Evolutionary conservation across 2,329 filamentous ascomycete genomes (phyloP).

Genomic region (Epichloe coenophiala): DNA sequence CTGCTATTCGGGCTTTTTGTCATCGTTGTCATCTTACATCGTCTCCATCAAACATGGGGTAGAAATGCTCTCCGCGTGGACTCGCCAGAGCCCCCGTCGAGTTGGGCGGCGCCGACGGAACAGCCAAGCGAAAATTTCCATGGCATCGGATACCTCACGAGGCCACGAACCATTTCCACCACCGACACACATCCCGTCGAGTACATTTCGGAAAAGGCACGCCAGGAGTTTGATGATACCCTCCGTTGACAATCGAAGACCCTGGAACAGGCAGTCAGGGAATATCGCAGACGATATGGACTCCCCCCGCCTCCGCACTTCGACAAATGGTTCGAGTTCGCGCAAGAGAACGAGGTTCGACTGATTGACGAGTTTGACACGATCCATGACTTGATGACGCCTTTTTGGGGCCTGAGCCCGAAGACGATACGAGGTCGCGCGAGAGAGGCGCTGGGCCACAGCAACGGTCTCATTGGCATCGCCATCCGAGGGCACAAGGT

Average conservation of each 20-base stretch:
- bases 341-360: conserved; percentile 57
- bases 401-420: conserved; percentile 84
- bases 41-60: neutral
- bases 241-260: conserved; percentile 54
- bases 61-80: neutral
- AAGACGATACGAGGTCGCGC: conserved; percentile 64
- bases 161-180: neutral
- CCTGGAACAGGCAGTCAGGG: conserved; percentile 59
- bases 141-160: neutral
- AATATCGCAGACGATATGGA: conserved; percentile 72
- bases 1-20: neutral
- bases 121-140: neutral
- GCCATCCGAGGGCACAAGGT: conserved; percentile 65
- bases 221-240: neutral
- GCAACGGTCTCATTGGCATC: conserved; percentile 67
- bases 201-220: neutral
- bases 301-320: conserved; percentile 80
- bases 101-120: neutral
- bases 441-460: conserved; percentile 67
- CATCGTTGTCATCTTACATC: neutral
- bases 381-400: conserved; percentile 67
- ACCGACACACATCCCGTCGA: neutral
- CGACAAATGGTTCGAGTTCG: conserved; percentile 88
- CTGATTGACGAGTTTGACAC: conserved; percentile 89
- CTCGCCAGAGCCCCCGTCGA: neutral